These are phyloP conservation scores for Hansenula sp. DNA, from an alignment of 1,139 yeast species.

Conservation along the genomic window DNA sequence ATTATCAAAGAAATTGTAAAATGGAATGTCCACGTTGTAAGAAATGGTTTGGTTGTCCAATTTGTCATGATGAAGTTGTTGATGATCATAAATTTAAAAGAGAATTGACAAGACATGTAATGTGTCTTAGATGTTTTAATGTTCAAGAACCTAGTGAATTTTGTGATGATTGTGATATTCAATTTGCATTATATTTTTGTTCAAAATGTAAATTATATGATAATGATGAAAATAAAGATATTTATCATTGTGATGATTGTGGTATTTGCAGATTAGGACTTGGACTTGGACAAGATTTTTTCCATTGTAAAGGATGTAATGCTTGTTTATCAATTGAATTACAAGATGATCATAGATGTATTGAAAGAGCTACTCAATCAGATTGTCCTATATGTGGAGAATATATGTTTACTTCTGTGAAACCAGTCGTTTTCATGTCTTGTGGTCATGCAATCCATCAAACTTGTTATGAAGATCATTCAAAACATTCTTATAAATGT, in stretches of 20 bases:
- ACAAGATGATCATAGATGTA: slow-evolving; percentile 73
- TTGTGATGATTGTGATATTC: slow-evolving; percentile 62
- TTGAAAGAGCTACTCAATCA: slow-evolving; percentile 83
- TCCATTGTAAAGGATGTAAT: slow-evolving; percentile 88
- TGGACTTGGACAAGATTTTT: slow-evolving; percentile 83
- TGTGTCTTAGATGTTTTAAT: slow-evolving; percentile 76
- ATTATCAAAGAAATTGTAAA: slow-evolving; percentile 81
- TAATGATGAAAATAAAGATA: slow-evolving; percentile 73
- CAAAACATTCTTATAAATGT: slow-evolving; percentile 80
- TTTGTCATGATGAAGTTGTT: slow-evolving; percentile 72
- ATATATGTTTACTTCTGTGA: slow-evolving; percentile 81
- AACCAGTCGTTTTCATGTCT: slow-evolving; percentile 80
- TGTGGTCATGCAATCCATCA: slow-evolving; percentile 96
- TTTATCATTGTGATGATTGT: slow-evolving; percentile 89
- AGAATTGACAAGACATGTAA: slow-evolving; percentile 56
- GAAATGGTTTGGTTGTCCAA: slow-evolving; percentile 76
- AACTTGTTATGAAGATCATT: slow-evolving; percentile 72
- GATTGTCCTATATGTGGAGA: slow-evolving; percentile 94
- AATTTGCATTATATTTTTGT: slow-evolving; percentile 76
- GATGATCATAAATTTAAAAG: slow-evolving; percentile 62
- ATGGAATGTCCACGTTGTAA: slow-evolving; percentile 73
- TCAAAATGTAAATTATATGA: slow-evolving; percentile 76
- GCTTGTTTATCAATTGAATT: slow-evolving; percentile 83
- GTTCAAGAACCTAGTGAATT: slow-evolving; percentile 71
- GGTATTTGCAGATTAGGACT: slow-evolving; percentile 89